These are phyloP conservation scores for Calonectria henricotiae DNA, from an alignment of 2,329 filamentous ascomycete species.

Conservation along the genomic window DNA sequence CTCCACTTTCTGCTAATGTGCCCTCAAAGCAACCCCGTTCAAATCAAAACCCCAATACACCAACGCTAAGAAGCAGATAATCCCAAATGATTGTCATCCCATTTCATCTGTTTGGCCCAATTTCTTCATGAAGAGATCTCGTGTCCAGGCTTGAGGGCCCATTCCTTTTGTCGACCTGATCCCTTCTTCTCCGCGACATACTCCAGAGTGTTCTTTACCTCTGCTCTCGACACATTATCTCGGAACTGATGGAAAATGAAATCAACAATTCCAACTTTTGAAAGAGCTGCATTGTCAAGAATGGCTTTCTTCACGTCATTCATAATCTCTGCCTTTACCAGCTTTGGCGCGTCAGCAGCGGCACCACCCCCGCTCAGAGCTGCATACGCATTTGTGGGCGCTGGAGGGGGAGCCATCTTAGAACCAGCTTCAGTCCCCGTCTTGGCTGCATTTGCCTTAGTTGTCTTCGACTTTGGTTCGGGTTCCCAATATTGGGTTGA, in stretches of 20 bases:
- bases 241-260: conserved; percentile 61
- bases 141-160: conserved; percentile 61
- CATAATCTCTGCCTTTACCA: conserved; percentile 61
- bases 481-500: conserved; percentile 84
- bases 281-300: conserved; percentile 59
- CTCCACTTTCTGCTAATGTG: conserved; percentile 30
- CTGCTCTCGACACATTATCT: conserved; percentile 57
- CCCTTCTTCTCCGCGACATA: conserved; percentile 61
- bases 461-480: conserved; percentile 56
- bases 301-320: conserved; percentile 63
- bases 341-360: conserved; percentile 48
- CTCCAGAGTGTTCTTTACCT: conserved; percentile 63
- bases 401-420: conserved; percentile 57
- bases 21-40: conserved; percentile 45
- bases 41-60: conserved; percentile 45
- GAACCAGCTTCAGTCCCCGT: conserved; percentile 36
- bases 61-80: conserved; percentile 51
- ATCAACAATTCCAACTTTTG: conserved; percentile 62
- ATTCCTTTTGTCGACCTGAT: conserved; percentile 58
- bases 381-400: conserved; percentile 59
- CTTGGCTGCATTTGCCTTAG: conserved; percentile 51
- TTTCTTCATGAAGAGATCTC: conserved; percentile 53
- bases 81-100: conserved; percentile 43
- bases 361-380: conserved; percentile 51
- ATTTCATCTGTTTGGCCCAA: conserved; percentile 33